These are phyloP conservation scores for Candida anutae DNA, from an alignment of 1,139 yeast genomes.

Conservation along the genomic window DNA sequence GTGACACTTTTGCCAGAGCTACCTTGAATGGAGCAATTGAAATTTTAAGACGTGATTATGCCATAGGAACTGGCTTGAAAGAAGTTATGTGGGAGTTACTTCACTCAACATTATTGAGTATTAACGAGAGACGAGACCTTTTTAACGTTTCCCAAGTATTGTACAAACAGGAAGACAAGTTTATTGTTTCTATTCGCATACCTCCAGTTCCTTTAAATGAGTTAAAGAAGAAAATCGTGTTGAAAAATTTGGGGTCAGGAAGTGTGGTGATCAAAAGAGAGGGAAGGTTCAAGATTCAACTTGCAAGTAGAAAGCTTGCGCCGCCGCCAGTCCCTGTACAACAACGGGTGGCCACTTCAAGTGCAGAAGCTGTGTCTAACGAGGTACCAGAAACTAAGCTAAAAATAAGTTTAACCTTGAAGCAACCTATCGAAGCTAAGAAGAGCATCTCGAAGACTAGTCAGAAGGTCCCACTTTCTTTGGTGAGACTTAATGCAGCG, in stretches of 20 bases:
- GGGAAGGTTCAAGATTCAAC: constrained; percentile 39
- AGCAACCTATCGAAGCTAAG: background rate
- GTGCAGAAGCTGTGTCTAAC: no score
- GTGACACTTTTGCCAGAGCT: constrained; percentile 34
- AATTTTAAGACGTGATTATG: constrained; percentile 56
- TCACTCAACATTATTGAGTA: constrained; percentile 50
- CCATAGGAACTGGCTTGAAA: constrained; percentile 56
- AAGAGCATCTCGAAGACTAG: no score
- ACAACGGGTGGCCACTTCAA: no score
- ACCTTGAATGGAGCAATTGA: constrained; percentile 59
- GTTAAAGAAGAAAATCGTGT: constrained; percentile 50
- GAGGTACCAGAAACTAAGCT: constrained; percentile 18
- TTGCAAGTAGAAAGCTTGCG: constrained; percentile 16
- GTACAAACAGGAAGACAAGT: constrained; percentile 55
- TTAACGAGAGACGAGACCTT: constrained; percentile 54
- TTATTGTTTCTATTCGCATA: constrained; percentile 51
- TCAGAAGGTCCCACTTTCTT: no score
- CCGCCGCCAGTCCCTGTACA: no score
- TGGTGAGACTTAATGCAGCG: no score
- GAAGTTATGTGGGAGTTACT: constrained; percentile 62
- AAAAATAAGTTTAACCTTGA: constrained; percentile 7
- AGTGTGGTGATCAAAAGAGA: constrained; percentile 35
- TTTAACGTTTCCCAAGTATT: constrained; percentile 62
- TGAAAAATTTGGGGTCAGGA: constrained; percentile 43
- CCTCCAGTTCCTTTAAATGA: constrained; percentile 52